Evolutionary conservation across 2,329 filamentous ascomycete genomes (phyloP).

Genomic region (Verticillium nubilum): DNA sequence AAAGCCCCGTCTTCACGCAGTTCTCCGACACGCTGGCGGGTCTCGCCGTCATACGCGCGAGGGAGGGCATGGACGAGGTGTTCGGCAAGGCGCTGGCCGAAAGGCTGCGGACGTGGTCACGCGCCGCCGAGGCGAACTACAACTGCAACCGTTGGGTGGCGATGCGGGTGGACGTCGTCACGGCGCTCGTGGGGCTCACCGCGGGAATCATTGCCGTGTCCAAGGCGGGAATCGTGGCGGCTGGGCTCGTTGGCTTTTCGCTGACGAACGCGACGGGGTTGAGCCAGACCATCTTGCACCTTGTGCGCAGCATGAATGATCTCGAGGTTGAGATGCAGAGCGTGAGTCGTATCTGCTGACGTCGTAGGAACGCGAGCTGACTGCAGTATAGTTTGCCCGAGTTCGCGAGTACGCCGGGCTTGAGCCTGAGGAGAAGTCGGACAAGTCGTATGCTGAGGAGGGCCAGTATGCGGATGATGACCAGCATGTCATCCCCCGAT

Average conservation of each 20-base stretch:
- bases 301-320: conserved; percentile 51
- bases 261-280: conserved; percentile 50
- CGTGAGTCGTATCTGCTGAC: conserved; percentile 24
- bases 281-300: conserved; percentile 42
- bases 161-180: conserved; percentile 48
- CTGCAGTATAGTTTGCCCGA: conserved; percentile 34
- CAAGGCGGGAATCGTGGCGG: conserved; percentile 38
- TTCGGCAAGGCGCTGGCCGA: conserved; percentile 46
- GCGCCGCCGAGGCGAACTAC: conserved; percentile 42
- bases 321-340: conserved; percentile 53
- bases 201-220: conserved; percentile 48
- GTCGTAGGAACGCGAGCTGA: not conserved
- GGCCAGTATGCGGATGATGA: conserved; percentile 34
- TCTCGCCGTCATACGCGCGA: conserved; percentile 42
- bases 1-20: conserved; percentile 51
- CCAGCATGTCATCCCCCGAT: conserved; percentile 29
- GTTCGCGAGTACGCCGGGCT: conserved; percentile 43
- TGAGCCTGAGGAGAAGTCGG: conserved; percentile 37
- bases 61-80: conserved; percentile 31
- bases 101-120: conserved; percentile 40
- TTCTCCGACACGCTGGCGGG: conserved; percentile 49
- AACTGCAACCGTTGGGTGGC: conserved; percentile 55
- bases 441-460: conserved; percentile 30
- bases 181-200: conserved; percentile 43
- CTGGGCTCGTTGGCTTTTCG: conserved; percentile 51